A percentile compares a stretch with the other conserved stretches of the same genome.
Conservation (phyloP, 2,329 filamentous ascomycete genomes). For the Polytolypa hystricis region DNA sequence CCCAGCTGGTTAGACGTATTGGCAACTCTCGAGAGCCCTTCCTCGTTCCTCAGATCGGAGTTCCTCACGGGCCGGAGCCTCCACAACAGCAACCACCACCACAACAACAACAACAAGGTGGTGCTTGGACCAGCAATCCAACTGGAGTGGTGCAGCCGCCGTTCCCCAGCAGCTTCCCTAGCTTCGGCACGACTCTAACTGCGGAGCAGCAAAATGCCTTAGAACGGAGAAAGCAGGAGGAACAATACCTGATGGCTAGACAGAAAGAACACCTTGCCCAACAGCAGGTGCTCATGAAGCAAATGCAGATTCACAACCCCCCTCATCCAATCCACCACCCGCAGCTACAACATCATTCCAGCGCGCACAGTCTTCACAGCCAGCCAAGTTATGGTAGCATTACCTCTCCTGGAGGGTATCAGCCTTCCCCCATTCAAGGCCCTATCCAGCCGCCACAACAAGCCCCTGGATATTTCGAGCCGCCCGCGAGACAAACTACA, state of each 20-base stretch:
- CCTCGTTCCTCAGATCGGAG: constrained; percentile 91
- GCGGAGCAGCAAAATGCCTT: constrained; percentile 97
- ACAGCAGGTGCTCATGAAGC: constrained; percentile 66
- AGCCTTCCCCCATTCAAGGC: constrained; percentile 48
- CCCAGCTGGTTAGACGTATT: constrained; percentile 87
- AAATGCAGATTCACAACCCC: constrained; percentile 55
- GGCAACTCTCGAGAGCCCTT: constrained; percentile 97
- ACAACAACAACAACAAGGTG: constrained; percentile 15
- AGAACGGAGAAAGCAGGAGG: constrained; percentile 92
- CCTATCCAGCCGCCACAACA: constrained; percentile 46
- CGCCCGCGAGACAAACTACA: constrained; percentile 35
- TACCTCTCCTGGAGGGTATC: constrained; percentile 66
- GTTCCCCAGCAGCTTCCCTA: constrained; percentile 86
- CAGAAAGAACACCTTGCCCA: constrained; percentile 88
- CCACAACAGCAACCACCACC: constrained; percentile 30
- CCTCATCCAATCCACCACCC: constrained; percentile 43
- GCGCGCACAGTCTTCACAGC: constrained; percentile 88
- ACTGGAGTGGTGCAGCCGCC: constrained; percentile 66
- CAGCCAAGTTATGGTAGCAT: constrained; percentile 96
- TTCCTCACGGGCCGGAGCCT: constrained; percentile 70
- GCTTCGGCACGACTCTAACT: constrained; percentile 90
- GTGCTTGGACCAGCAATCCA: constrained; percentile 43
- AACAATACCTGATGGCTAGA: constrained; percentile 91
- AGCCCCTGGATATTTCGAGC: constrained; percentile 62
- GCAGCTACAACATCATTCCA: constrained; percentile 81